Evolutionary conservation across 2,329 filamentous ascomycete species (phyloP).

Genomic region (Coniochaeta pulveracea): DNA sequence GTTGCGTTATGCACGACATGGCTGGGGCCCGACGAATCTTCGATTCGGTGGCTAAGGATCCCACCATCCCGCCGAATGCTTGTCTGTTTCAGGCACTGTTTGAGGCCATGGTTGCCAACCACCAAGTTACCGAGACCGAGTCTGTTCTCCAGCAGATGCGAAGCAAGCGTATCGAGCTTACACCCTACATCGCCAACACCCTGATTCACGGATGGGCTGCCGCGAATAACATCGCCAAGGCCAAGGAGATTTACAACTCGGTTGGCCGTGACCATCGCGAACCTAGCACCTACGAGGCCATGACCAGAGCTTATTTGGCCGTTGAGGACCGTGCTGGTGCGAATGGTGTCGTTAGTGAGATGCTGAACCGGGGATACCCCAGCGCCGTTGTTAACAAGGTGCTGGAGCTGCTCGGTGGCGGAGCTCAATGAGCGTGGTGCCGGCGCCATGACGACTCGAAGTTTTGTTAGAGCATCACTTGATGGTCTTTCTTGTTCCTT

Average conservation of each 20-base stretch:
- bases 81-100: slow-evolving; percentile 96
- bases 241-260: slow-evolving; percentile 67
- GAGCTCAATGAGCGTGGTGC: slow-evolving; percentile 23
- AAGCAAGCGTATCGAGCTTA: slow-evolving; percentile 65
- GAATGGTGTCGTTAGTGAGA: slow-evolving; percentile 74
- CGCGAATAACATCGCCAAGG: slow-evolving; percentile 69
- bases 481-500: slow-evolving; percentile 9
- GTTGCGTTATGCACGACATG: slow-evolving; percentile 89
- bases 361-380: slow-evolving; percentile 82
- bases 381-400: slow-evolving; percentile 89
- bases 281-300: slow-evolving; percentile 96
- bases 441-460: slow-evolving; percentile 27
- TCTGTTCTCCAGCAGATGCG: slow-evolving; percentile 67
- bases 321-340: slow-evolving; percentile 71
- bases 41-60: slow-evolving; percentile 62
- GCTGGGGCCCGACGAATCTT: slow-evolving; percentile 72
- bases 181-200: slow-evolving; percentile 96
- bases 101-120: slow-evolving; percentile 93
- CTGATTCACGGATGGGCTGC: slow-evolving; percentile 94
- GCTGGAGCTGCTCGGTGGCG: slow-evolving; percentile 65
- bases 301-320: slow-evolving; percentile 86
- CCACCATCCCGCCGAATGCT: slow-evolving; percentile 59
- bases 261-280: slow-evolving; percentile 72
- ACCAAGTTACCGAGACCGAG: slow-evolving; percentile 67
- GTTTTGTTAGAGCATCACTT: slow-evolving; percentile 3